Evolutionary conservation across 768 basidiomycete species (phyloP).

Genomic region (Lentinus tigrinus): DNA sequence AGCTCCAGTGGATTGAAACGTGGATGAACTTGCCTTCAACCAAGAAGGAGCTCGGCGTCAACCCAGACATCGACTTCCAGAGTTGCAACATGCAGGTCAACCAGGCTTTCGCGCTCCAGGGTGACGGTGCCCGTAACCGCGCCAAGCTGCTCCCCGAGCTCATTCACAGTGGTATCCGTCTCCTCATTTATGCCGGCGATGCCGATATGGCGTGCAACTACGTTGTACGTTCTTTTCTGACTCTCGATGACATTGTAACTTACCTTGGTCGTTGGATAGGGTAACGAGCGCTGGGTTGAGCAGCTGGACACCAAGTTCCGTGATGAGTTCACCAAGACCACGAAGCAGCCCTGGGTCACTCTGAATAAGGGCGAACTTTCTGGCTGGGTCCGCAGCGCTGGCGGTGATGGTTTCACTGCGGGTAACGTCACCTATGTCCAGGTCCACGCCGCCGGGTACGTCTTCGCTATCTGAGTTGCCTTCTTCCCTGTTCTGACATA

Average conservation of each 20-base stretch:
- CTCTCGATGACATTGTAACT: neutral
- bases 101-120: constrained; percentile 75
- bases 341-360: constrained; percentile 56
- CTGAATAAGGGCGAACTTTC: constrained; percentile 49
- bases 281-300: constrained; percentile 77
- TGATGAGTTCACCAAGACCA: constrained; percentile 53
- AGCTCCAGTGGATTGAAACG: constrained; percentile 85
- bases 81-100: constrained; percentile 83
- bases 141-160: constrained; percentile 77
- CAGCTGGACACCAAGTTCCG: constrained; percentile 61
- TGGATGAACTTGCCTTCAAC: constrained; percentile 80
- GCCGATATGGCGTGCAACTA: constrained; percentile 93
- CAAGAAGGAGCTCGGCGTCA: constrained; percentile 79
- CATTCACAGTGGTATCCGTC: constrained; percentile 75
- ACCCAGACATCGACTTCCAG: constrained; percentile 55
- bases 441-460: constrained; percentile 79
- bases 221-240: constrained; percentile 42
- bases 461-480: neutral
- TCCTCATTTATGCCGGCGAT: constrained; percentile 89
- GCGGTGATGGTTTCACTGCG: constrained; percentile 58
- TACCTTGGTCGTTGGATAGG: constrained; percentile 36
- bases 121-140: constrained; percentile 85
- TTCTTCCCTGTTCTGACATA: neutral
- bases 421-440: constrained; percentile 86
- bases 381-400: constrained; percentile 72